These are phyloP conservation scores for Fusarium sp. DNA, from an alignment of 2,329 filamentous ascomycete genomes.

Conservation along the genomic window DNA sequence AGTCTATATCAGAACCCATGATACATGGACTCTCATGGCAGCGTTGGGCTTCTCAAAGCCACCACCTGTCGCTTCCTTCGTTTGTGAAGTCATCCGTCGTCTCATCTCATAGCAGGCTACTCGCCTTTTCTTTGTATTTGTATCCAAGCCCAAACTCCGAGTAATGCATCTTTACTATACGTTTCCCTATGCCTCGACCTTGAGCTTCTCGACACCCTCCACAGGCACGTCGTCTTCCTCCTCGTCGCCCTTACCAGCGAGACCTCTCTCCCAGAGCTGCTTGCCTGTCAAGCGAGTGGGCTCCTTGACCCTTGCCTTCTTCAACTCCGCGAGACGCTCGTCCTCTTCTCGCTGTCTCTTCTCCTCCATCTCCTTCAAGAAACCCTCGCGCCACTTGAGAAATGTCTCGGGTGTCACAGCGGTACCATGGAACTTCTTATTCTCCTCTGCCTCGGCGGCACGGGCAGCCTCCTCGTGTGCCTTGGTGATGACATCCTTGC, in stretches of 20 bases:
- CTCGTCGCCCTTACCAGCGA: constrained; percentile 77
- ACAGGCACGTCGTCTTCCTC: constrained; percentile 76
- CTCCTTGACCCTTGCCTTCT: constrained; percentile 82
- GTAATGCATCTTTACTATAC: constrained; percentile 39
- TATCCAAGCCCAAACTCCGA: constrained; percentile 49
- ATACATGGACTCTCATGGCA: constrained; percentile 19
- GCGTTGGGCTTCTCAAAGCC: neutral
- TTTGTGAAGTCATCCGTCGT: constrained; percentile 26
- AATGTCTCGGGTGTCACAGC: constrained; percentile 91
- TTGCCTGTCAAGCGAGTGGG: constrained; percentile 79
- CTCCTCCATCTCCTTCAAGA: constrained; percentile 86
- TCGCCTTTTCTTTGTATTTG: constrained; percentile 39
- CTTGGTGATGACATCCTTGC: constrained; percentile 75
- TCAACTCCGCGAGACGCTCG: constrained; percentile 85
- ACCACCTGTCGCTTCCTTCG: constrained; percentile 6
- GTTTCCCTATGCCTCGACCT: constrained; percentile 67
- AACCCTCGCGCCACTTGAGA: constrained; percentile 83
- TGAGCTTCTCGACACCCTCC: constrained; percentile 78
- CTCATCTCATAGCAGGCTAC: constrained; percentile 24
- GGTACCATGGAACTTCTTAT: constrained; percentile 95
- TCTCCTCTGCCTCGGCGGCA: constrained; percentile 88
- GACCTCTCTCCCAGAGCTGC: constrained; percentile 83
- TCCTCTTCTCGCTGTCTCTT: constrained; percentile 77
- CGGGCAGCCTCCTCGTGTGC: constrained; percentile 68
- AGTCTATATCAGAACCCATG: constrained; percentile 43